phyloP scores from a whole-genome alignment of 2,329 filamentous ascomycete species.

The Periconia sp. region DNA sequence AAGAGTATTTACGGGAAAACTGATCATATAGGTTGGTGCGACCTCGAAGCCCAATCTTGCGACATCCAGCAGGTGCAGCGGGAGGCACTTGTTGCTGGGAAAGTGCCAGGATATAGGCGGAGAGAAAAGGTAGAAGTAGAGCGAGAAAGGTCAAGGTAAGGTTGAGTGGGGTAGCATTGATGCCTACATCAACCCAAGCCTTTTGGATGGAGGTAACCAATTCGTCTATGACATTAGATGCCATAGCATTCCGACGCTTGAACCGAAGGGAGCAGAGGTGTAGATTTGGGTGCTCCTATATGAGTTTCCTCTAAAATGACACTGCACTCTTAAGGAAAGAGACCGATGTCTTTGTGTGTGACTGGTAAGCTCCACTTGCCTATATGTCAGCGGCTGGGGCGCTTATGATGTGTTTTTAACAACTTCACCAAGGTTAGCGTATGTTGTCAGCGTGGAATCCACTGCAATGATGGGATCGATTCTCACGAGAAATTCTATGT shows the following conservation, averaged over 20 bases:
- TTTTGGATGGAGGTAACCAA: slow-evolving; percentile 12
- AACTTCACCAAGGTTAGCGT: too few species aligned
- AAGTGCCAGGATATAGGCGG: slow-evolving; percentile 26
- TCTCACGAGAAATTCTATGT: too few species aligned
- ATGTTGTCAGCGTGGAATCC: too few species aligned
- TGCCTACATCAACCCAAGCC: slow-evolving; percentile 11
- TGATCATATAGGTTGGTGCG: slow-evolving; percentile 60
- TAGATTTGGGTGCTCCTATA: background rate
- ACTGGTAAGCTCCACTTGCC: too few species aligned
- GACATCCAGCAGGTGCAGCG: slow-evolving; percentile 50
- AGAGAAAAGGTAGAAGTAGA: slow-evolving; percentile 20
- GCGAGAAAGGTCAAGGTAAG: slow-evolving; percentile 16
- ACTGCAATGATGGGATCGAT: too few species aligned
- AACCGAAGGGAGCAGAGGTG: background rate
- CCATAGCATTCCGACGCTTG: slow-evolving; percentile 8
- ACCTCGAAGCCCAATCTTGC: slow-evolving; percentile 53
- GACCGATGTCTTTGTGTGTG: background rate
- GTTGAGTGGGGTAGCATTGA: slow-evolving; percentile 16
- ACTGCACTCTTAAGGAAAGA: background rate
- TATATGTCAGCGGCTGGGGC: too few species aligned
- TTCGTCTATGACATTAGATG: slow-evolving; percentile 19
- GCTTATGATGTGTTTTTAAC: too few species aligned
- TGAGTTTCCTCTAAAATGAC: background rate
- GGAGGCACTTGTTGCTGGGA: slow-evolving; percentile 21
- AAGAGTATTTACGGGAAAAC: slow-evolving; percentile 53